A percentile compares a stretch with the other conserved stretches of the same genome.
Evolutionary conservation across 2,329 filamentous ascomycete species (phyloP).

Genomic region (Aureobasidium pullulans): DNA sequence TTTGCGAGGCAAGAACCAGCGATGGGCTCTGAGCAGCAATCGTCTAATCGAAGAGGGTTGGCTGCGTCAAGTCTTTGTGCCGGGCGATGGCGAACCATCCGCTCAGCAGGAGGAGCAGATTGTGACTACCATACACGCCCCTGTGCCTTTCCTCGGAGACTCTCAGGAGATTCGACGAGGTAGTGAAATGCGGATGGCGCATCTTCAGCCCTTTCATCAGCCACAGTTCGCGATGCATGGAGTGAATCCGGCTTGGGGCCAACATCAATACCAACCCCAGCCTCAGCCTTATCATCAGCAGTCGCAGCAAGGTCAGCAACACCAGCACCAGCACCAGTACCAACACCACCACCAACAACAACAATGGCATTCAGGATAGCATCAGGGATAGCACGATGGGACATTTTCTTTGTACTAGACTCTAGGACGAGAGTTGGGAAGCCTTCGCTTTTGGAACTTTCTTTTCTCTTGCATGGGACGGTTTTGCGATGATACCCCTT

Average conservation of each 20-base stretch:
- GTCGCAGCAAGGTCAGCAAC: background rate
- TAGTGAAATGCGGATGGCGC: background rate
- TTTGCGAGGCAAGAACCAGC: constrained; percentile 2
- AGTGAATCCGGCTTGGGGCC: background rate
- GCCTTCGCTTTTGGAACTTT: background rate
- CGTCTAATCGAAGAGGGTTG: constrained; percentile 9
- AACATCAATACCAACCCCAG: background rate
- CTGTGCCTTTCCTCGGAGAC: background rate
- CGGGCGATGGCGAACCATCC: constrained; percentile 3
- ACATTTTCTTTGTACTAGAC: background rate
- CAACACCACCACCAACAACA: background rate
- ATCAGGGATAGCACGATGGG: background rate
- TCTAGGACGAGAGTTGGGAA: background rate
- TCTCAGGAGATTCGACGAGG: background rate
- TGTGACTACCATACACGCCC: background rate
- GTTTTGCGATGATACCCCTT: constrained; percentile 1
- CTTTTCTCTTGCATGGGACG: background rate
- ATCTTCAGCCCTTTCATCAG: background rate
- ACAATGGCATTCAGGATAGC: background rate
- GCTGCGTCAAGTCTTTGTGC: background rate
- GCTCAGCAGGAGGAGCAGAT: background rate
- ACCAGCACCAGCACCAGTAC: background rate
- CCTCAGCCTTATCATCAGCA: constrained; percentile 3
- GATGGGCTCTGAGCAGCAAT: constrained; percentile 4
- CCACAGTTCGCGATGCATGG: background rate